phyloP scores from a whole-genome alignment of 106 monocot species.

The Acorus gramineus region DNA sequence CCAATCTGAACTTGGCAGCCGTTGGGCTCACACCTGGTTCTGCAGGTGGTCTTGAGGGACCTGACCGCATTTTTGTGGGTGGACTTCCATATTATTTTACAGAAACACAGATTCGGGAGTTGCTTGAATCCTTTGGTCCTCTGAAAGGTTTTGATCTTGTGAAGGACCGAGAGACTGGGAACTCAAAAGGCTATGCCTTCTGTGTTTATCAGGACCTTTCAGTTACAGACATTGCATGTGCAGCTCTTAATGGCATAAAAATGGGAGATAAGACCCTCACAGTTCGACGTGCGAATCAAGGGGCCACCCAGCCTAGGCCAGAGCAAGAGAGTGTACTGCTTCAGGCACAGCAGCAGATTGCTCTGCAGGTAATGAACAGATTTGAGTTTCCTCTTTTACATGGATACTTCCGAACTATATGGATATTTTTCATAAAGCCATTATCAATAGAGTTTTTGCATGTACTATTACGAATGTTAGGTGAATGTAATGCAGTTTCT shows the following conservation, averaged over 20 bases:
- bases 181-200: slow-evolving; percentile 81
- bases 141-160: slow-evolving; percentile 88
- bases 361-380: slow-evolving; percentile 50
- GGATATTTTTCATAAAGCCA: too few species aligned
- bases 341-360: slow-evolving; percentile 80
- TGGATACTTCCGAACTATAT: too few species aligned
- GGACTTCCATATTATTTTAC: slow-evolving; percentile 54
- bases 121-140: slow-evolving; percentile 52
- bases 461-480: too few species aligned
- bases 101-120: slow-evolving; percentile 39
- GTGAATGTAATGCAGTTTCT: too few species aligned
- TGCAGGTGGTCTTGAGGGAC: slow-evolving; percentile 48
- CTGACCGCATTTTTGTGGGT: slow-evolving; percentile 48
- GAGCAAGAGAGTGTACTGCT: slow-evolving; percentile 70
- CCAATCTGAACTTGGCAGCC: slow-evolving; percentile 44
- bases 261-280: slow-evolving; percentile 95
- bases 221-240: slow-evolving; percentile 90
- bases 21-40: slow-evolving; percentile 48
- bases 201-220: slow-evolving; percentile 74
- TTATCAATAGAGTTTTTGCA: too few species aligned
- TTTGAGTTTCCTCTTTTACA: neutral
- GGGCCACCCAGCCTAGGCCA: slow-evolving; percentile 55
- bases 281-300: slow-evolving; percentile 79
- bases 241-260: slow-evolving; percentile 90
- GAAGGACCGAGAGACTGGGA: slow-evolving; percentile 78